These are phyloP conservation scores for Solanum hybrid DNA, from an alignment of 305 asterid genomes.

Conservation along the genomic window DNA sequence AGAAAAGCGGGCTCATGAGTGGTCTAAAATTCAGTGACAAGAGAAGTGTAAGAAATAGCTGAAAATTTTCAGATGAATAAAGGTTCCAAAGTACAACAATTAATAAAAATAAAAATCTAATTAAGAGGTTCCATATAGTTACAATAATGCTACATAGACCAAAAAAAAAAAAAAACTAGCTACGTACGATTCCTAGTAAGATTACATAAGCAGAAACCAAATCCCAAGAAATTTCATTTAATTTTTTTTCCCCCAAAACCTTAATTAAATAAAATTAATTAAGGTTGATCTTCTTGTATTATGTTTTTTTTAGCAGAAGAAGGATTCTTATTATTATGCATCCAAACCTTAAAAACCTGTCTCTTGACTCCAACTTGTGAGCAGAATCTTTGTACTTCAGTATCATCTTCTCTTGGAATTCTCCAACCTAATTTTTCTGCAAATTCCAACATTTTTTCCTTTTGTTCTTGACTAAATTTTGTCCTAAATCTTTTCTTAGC, in stretches of 20 bases:
- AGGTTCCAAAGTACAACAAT: not conserved
- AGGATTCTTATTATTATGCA: conserved; percentile 82
- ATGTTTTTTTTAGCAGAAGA: conserved; percentile 35
- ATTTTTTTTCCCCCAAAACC: not conserved
- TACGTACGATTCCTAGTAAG: not conserved
- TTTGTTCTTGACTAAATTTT: conserved; percentile 72
- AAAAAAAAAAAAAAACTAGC: not conserved
- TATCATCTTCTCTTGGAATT: conserved; percentile 85
- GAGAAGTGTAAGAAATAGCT: not conserved
- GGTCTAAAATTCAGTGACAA: not conserved
- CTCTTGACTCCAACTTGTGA: conserved; percentile 78
- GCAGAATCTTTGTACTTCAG: conserved; percentile 78
- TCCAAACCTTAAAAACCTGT: conserved; percentile 96
- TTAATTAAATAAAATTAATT: not conserved
- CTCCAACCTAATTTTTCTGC: conserved; percentile 95
- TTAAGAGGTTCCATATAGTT: not conserved
- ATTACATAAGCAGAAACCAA: not conserved
- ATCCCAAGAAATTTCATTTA: not conserved
- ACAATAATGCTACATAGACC: not conserved
- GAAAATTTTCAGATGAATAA: not conserved
- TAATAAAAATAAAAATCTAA: not conserved
- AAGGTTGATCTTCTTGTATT: conserved; percentile 3
- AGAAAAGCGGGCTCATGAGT: not conserved
- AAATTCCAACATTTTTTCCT: conserved; percentile 79
- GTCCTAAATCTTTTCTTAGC: conserved; percentile 64